Evolutionary conservation across 768 basidiomycete genomes (phyloP), one percentile per base, ranked within the genome.

Genomic region (Macrolepiota dolichaula): DNA sequence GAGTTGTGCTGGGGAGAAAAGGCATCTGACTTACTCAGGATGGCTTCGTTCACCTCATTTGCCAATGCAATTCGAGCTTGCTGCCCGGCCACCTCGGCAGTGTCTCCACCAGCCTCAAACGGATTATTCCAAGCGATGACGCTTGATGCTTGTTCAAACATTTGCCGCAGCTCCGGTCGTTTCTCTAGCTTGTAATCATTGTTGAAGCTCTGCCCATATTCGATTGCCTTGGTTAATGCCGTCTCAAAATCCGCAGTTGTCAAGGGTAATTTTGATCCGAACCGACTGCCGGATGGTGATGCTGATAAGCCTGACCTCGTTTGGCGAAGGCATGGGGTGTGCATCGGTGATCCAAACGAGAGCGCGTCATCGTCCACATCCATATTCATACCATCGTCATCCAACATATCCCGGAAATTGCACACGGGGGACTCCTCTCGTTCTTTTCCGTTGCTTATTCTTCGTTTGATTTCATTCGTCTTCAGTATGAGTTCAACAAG

Each of bases 121-220:
- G 91, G 92, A 70, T 92, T 86, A 46, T 87, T 83, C 70, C 86
- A 94, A 38, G 92, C 91, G 61, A 94, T 83, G 59, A 94, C 85
- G 27, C 87, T 85, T 63, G 92, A 89, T 9, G 92, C 89, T 57
- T 85, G 82, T 68, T 85, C 86, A 70, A 92, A 85, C 51, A 90
- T 76, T 13, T 80, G 76, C 57, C 85, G 82, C 35, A 94, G 82
- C 65, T 86, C 85, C 0, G 84, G 76, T 24, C 92, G 81, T 32
- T 72, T 68, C 65, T 91, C 87, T 35, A 75, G 70, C 69, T 84
- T 84, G 73, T 89, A 92, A 62, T 90, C 86, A 25, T 83, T 79
- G 62, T 87, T 83, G 63, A 94, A 73, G 5, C 77, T 71, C 67
- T 90, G 88, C 0, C 93, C 93, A 64, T 92, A 93, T n/a, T 73